These are phyloP conservation scores for Teratosphaeria zuluensis DNA, from an alignment of 2,329 filamentous ascomycete species.

Conservation along the genomic window DNA sequence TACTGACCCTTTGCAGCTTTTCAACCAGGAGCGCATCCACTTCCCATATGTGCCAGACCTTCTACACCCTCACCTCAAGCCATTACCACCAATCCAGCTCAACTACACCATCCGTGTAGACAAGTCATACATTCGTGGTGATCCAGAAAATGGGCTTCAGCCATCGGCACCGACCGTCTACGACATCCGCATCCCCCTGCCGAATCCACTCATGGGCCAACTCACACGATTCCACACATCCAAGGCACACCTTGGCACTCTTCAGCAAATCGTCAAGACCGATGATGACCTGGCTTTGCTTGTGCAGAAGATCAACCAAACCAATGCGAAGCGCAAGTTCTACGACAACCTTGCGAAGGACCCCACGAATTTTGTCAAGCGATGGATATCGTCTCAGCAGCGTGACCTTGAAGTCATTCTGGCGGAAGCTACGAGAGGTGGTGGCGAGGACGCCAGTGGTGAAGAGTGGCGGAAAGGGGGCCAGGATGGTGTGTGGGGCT, in stretches of 20 bases:
- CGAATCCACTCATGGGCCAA: slow-evolving; percentile 69
- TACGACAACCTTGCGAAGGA: slow-evolving; percentile 69
- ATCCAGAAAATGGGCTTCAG: slow-evolving; percentile 49
- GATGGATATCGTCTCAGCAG: slow-evolving; percentile 87
- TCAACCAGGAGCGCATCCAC: slow-evolving; percentile 62
- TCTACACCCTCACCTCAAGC: slow-evolving; percentile 59
- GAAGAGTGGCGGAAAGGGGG: slow-evolving; percentile 63
- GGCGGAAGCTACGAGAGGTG: slow-evolving; percentile 61
- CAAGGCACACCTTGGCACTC: slow-evolving; percentile 46
- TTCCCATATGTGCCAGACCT: slow-evolving; percentile 80
- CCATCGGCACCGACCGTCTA: slow-evolving; percentile 70
- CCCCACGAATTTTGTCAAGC: slow-evolving; percentile 71
- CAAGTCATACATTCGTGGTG: slow-evolving; percentile 42
- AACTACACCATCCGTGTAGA: slow-evolving; percentile 92
- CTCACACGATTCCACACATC: slow-evolving; percentile 37
- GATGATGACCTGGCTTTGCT: slow-evolving; percentile 81
- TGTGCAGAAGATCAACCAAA: slow-evolving; percentile 71
- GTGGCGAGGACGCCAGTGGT: slow-evolving; percentile 39
- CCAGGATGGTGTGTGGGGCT: slow-evolving; percentile 53
- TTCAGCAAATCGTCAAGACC: slow-evolving; percentile 65
- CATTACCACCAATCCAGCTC: slow-evolving; percentile 72
- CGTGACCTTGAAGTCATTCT: slow-evolving; percentile 80
- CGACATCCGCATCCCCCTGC: slow-evolving; percentile 72
- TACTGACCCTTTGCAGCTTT: slow-evolving; percentile 45
- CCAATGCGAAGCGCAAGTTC: slow-evolving; percentile 86